Evolutionary conservation across 2,329 filamentous ascomycete species (phyloP).

Genomic region (Talaromyces pinophilus): DNA sequence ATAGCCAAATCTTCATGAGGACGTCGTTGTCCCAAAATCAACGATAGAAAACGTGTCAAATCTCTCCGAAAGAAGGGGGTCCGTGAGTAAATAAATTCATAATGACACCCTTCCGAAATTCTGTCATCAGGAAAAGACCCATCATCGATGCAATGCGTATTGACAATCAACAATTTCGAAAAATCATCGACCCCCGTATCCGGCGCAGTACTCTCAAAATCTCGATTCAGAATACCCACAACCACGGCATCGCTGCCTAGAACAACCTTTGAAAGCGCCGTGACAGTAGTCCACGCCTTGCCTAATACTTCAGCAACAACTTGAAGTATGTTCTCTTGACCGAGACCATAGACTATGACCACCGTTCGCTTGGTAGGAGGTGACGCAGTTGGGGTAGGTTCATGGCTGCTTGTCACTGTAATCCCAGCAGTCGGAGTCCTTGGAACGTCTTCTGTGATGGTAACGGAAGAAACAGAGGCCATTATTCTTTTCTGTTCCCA

Average conservation of each 20-base stretch:
- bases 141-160: constrained; percentile 72
- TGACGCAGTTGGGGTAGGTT: constrained; percentile 8
- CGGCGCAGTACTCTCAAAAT: constrained; percentile 60
- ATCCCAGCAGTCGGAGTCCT: constrained; percentile 2
- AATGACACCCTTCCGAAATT: constrained; percentile 72
- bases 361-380: constrained; percentile 39
- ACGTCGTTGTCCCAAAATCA: constrained; percentile 75
- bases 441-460: neutral
- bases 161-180: constrained; percentile 66
- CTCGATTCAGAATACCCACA: constrained; percentile 62
- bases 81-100: constrained; percentile 81
- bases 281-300: constrained; percentile 65
- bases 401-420: constrained; percentile 15
- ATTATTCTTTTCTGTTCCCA: constrained; percentile 6
- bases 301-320: constrained; percentile 78
- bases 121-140: constrained; percentile 67
- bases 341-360: constrained; percentile 68
- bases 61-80: constrained; percentile 72
- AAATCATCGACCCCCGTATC: constrained; percentile 52
- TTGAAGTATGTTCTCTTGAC: constrained; percentile 72
- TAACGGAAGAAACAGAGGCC: constrained; percentile 15
- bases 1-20: constrained; percentile 70
- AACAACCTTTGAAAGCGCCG: constrained; percentile 57
- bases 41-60: constrained; percentile 74
- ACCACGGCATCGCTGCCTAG: constrained; percentile 63